phyloP scores from a whole-genome alignment of 2,329 filamentous ascomycete species.

The Aspergillus sp. region DNA sequence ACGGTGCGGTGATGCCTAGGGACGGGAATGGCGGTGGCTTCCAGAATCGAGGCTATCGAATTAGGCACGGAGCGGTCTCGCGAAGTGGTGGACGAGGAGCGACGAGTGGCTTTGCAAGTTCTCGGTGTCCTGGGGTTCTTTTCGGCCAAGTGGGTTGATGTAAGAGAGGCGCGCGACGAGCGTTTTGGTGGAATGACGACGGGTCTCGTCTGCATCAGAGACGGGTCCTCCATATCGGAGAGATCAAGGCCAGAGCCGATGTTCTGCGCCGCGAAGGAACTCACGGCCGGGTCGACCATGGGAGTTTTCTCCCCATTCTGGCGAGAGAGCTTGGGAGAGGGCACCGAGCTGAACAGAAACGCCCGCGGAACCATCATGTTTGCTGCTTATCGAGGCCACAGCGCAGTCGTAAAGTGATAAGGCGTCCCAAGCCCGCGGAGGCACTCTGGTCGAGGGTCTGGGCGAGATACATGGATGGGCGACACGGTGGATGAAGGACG shows the following conservation, averaged over 20 bases:
- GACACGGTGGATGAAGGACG: not conserved
- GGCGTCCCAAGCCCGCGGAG: constrained; percentile 32
- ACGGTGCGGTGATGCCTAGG: constrained; percentile 43
- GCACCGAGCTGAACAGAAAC: constrained; percentile 36
- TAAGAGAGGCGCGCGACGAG: constrained; percentile 20
- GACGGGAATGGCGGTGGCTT: constrained; percentile 59
- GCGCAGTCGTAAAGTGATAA: constrained; percentile 11
- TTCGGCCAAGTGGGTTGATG: constrained; percentile 15
- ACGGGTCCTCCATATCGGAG: constrained; percentile 9
- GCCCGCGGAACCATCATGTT: constrained; percentile 45
- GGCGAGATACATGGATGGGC: constrained; percentile 39
- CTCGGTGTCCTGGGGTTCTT: constrained; percentile 18
- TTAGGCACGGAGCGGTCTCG: constrained; percentile 48
- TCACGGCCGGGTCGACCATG: constrained; percentile 7
- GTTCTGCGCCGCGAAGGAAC: constrained; percentile 10
- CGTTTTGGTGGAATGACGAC: constrained; percentile 38
- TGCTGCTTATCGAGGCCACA: constrained; percentile 14
- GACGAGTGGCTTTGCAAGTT: constrained; percentile 27
- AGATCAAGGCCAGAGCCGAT: constrained; percentile 16
- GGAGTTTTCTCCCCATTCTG: constrained; percentile 16
- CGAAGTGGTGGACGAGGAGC: constrained; percentile 14
- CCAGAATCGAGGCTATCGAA: constrained; percentile 58
- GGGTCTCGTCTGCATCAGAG: constrained; percentile 27
- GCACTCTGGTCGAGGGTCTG: constrained; percentile 41
- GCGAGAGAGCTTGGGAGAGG: constrained; percentile 21